Conservation (phyloP, 495 filamentous ascomycete genomes). For the Aspergillus biplanus region DNA sequence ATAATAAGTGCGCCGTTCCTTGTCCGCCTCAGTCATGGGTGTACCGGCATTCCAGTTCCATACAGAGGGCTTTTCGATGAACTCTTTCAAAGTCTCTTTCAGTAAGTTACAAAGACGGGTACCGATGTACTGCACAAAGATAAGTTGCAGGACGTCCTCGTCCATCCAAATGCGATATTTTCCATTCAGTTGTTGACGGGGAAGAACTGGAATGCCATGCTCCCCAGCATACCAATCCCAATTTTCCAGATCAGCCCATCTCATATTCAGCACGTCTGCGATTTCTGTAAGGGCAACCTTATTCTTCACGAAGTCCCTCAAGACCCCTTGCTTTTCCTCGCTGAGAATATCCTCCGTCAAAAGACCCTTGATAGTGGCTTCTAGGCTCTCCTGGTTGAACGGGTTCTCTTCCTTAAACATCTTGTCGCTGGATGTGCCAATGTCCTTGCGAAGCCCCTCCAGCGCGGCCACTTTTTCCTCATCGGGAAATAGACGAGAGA, state of each 20-base stretch:
- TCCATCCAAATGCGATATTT: constrained; percentile 60
- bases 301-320: constrained; percentile 57
- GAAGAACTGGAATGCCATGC: constrained; percentile 47
- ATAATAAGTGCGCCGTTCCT: constrained; percentile 34
- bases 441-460: constrained; percentile 27
- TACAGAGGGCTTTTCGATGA: constrained; percentile 43
- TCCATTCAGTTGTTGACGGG: constrained; percentile 57
- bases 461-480: constrained; percentile 31
- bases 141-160: constrained; percentile 62
- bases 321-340: constrained; percentile 55
- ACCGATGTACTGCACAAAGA: constrained; percentile 65
- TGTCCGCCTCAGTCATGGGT: constrained; percentile 24
- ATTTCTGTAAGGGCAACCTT: constrained; percentile 55
- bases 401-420: constrained; percentile 33
- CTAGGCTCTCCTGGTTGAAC: constrained; percentile 40
- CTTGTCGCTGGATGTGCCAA: neutral
- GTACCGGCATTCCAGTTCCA: constrained; percentile 44
- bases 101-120: constrained; percentile 56
- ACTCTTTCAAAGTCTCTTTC: constrained; percentile 45
- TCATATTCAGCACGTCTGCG: constrained; percentile 63
- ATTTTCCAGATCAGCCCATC: constrained; percentile 52
- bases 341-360: constrained; percentile 55
- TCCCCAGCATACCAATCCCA: constrained; percentile 59
- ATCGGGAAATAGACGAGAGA: constrained; percentile 47
- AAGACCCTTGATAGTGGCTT: constrained; percentile 51